Conservation (phyloP, 2,329 filamentous ascomycete genomes). For the Cucurbitaria berberidis region DNA sequence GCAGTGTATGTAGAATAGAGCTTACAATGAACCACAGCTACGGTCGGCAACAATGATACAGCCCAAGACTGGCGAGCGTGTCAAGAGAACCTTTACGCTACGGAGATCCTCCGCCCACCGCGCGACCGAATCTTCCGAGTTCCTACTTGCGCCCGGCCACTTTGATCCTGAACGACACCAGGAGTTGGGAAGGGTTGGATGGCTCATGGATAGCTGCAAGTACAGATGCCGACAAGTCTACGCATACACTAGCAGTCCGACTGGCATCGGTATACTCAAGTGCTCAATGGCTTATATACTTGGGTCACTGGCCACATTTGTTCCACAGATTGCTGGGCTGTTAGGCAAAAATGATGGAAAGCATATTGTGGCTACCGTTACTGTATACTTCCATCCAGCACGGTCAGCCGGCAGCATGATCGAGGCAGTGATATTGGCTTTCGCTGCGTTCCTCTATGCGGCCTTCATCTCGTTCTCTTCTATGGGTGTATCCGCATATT, state of each 20-base stretch:
- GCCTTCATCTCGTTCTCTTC: slow-evolving; percentile 77
- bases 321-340: slow-evolving; percentile 72
- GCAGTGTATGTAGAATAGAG: not conserved
- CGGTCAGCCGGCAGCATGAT: slow-evolving; percentile 88
- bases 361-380: slow-evolving; percentile 90
- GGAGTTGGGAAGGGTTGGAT: slow-evolving; percentile 40
- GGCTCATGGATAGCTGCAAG: slow-evolving; percentile 46
- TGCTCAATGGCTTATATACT: slow-evolving; percentile 89
- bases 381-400: slow-evolving; percentile 93
- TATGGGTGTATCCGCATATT: slow-evolving; percentile 86
- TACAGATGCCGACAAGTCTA: slow-evolving; percentile 49
- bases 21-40: slow-evolving; percentile 58
- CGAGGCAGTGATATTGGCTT: slow-evolving; percentile 78
- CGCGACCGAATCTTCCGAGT: slow-evolving; percentile 53
- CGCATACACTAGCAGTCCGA: slow-evolving; percentile 71
- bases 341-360: slow-evolving; percentile 88
- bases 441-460: slow-evolving; percentile 80
- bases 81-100: slow-evolving; percentile 79
- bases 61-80: slow-evolving; percentile 82
- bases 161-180: slow-evolving; percentile 36
- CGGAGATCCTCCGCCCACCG: slow-evolving; percentile 53
- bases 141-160: slow-evolving; percentile 45
- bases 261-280: slow-evolving; percentile 82
- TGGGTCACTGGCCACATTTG: slow-evolving; percentile 85
- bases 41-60: slow-evolving; percentile 87